Evolutionary conservation across 1,284 basidiomycete species (phyloP).

Genomic region (Trichosporon sp.): DNA sequence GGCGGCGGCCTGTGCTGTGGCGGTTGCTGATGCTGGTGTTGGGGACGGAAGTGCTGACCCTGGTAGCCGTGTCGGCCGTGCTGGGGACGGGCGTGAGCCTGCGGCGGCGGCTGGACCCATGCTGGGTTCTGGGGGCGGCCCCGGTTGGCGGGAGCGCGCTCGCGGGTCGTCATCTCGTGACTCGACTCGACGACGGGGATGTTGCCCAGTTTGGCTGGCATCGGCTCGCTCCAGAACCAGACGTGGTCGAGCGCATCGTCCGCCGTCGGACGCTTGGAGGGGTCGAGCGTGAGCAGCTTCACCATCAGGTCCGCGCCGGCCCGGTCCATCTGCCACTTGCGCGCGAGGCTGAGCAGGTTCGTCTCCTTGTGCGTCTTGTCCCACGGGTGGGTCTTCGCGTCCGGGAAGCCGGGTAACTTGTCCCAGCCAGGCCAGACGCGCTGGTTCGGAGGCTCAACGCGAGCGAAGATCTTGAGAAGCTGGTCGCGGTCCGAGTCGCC

Average conservation of each 20-base stretch:
- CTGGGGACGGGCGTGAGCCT: conserved; percentile 6
- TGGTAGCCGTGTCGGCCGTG: conserved; percentile 3
- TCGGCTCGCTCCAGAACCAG: conserved; percentile 74
- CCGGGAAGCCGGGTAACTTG: conserved; percentile 75
- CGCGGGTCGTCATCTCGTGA: conserved; percentile 50
- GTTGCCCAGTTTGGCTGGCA: conserved; percentile 77
- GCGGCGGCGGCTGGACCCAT: conserved; percentile 21
- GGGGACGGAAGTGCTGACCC: conserved; percentile 1
- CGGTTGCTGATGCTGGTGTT: background rate
- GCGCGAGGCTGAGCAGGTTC: conserved; percentile 36
- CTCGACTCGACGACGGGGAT: conserved; percentile 42
- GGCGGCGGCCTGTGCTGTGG: conserved; percentile 5
- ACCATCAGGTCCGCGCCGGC: conserved; percentile 56
- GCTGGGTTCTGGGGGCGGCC: conserved; percentile 14
- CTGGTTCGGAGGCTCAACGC: conserved; percentile 86
- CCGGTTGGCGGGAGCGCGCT: conserved; percentile 18
- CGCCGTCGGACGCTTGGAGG: conserved; percentile 61
- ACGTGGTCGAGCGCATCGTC: conserved; percentile 59
- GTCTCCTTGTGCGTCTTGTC: conserved; percentile 39
- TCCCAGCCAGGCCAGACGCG: conserved; percentile 75
- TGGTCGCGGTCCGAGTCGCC: conserved; percentile 89
- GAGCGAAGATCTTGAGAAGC: conserved; percentile 79
- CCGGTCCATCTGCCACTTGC: conserved; percentile 48
- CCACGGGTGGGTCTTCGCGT: conserved; percentile 56
- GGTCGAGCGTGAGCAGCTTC: conserved; percentile 61